Conservation (phyloP, 306 rosid species). For the Hippophae tibetana region DNA sequence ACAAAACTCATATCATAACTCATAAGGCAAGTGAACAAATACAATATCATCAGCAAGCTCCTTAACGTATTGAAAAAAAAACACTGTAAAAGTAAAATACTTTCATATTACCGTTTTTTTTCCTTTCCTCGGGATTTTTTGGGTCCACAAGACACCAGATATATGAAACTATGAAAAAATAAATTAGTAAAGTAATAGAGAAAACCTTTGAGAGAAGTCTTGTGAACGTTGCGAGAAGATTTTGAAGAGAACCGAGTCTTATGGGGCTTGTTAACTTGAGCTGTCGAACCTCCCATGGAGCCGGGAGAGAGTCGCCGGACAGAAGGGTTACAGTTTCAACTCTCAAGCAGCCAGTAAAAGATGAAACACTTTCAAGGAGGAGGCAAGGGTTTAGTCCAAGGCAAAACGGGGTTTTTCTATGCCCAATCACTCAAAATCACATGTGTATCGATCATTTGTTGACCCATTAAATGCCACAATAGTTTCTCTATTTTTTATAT, state of each 20-base stretch:
- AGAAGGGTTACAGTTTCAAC: too few relatives aligned
- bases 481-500: too few relatives aligned
- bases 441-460: too few relatives aligned
- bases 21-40: neutral
- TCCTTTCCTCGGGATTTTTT: neutral
- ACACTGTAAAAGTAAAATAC: too few relatives aligned
- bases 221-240: slow-evolving; percentile 44
- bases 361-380: too few relatives aligned
- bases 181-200: neutral
- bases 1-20: neutral
- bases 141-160: neutral
- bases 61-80: too few relatives aligned
- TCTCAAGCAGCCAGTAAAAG: too few relatives aligned
- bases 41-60: neutral
- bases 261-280: slow-evolving; percentile 51
- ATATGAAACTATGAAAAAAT: neutral
- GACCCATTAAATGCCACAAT: too few relatives aligned
- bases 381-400: too few relatives aligned
- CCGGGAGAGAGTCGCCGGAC: neutral
- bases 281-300: slow-evolving; percentile 46
- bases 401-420: too few relatives aligned
- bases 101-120: too few relatives aligned
- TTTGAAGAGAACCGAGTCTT: slow-evolving; percentile 61
- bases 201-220: slow-evolving; percentile 42
- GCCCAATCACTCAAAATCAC: too few relatives aligned